A percentile compares a stretch with the other conserved stretches of the same genome.
These are phyloP conservation scores for Elaeagnus macrophylla DNA, from an alignment of 306 rosid species.

Conservation along the genomic window DNA sequence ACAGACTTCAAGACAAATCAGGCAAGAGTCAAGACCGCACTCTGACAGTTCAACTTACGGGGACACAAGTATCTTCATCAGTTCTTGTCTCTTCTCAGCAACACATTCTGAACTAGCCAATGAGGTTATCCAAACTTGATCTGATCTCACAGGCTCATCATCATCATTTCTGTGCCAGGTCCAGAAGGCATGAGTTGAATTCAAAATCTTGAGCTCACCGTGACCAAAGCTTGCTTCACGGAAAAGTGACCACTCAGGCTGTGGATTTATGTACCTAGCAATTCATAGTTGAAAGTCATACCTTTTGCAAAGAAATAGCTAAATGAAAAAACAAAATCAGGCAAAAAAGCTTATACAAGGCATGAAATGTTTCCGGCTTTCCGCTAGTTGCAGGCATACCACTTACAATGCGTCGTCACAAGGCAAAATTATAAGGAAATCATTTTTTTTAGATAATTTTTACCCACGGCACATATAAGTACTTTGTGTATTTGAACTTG, in stretches of 20 bases:
- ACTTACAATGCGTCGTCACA: no score
- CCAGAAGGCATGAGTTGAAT: constrained; percentile 3
- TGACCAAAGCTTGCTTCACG: constrained; percentile 12
- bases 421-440: no score
- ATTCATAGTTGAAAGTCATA: background rate
- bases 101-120: constrained; percentile 52
- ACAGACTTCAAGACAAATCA: no score
- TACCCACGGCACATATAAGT: no score
- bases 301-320: background rate
- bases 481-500: no score
- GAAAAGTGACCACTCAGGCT: constrained; percentile 5
- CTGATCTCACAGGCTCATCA: constrained; percentile 72
- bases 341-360: background rate
- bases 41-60: no score
- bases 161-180: constrained; percentile 5
- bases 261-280: constrained; percentile 5
- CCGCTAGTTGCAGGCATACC: no score
- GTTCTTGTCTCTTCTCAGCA: constrained; percentile 38
- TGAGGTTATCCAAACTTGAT: constrained; percentile 77
- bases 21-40: no score
- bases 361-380: no score
- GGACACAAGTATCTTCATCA: constrained; percentile 34
- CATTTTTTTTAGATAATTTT: no score
- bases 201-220: background rate
- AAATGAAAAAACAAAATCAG: background rate